Percentiles rank a stretch among this genome's conserved stretches.
Conservation (phyloP, 228 moss, liverwort and hornwort genomes). For the Sphagnum magellanicum region DNA sequence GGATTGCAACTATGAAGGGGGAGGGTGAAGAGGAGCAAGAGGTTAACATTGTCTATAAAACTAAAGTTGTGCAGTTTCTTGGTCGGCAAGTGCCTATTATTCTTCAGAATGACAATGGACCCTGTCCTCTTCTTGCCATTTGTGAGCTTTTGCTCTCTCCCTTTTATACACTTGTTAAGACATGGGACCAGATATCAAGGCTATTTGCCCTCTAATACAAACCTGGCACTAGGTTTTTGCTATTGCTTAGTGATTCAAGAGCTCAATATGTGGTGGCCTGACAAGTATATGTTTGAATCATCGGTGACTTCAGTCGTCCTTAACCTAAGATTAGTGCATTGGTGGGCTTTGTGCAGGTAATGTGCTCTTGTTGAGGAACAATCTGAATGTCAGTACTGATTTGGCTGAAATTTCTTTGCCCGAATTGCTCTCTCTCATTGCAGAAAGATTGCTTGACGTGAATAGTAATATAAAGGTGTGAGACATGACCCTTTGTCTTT, state of each 20-base stretch:
- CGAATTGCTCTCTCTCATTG: conserved; percentile 76
- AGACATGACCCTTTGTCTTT: neutral
- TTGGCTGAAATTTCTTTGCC: conserved; percentile 74
- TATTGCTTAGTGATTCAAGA: too few species aligned
- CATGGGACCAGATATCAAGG: too few species aligned
- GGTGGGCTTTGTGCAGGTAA: conserved; percentile 52
- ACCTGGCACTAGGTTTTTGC: too few species aligned
- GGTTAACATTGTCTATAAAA: conserved; percentile 64
- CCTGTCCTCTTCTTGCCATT: conserved; percentile 95
- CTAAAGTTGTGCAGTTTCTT: conserved; percentile 79
- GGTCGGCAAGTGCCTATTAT: conserved; percentile 92
- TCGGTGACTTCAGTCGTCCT: too few species aligned
- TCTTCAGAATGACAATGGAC: conserved; percentile 97
- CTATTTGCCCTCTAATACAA: too few species aligned
- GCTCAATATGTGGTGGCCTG: too few species aligned
- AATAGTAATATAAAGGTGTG: conserved; percentile 51
- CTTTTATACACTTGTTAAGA: neutral
- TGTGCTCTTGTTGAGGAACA: conserved; percentile 81
- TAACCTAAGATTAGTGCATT: neutral
- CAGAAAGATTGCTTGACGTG: conserved; percentile 85
- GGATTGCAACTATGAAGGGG: conserved; percentile 49
- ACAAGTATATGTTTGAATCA: too few species aligned
- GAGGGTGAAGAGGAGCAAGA: conserved; percentile 91
- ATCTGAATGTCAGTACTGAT: conserved; percentile 71
- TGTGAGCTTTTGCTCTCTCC: conserved; percentile 46